Evolutionary conservation across 768 basidiomycete genomes (phyloP), one percentile per base, ranked within the genome.

Genomic region (Serpula lacrymans): DNA sequence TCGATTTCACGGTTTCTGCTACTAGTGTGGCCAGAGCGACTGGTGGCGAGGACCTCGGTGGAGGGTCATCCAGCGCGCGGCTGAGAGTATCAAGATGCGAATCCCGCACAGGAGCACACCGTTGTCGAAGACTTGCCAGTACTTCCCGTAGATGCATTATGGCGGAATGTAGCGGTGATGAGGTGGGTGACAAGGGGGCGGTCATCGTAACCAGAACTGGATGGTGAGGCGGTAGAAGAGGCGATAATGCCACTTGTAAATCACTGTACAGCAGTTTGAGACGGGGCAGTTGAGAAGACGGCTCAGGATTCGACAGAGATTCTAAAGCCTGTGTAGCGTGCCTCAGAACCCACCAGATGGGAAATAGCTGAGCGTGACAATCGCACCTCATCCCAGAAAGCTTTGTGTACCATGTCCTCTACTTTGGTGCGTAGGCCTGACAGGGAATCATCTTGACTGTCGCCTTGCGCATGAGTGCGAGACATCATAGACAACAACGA

Each of bases 371-470:
- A 48, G 38, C 29, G 42, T 4, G 28, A 33, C 39, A 50, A 28
- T 50, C 71, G 53, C 50, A 86, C 85, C 71, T 84, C 75, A 29
- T 80, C 77, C 85, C 85, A 88, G 55, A 88, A 88, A 4, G 81
- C 84, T 35, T 64, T 66, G 54, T 84, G 80, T 10, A 77, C 72
- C 6, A 69, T 45, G 41, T 65, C 64, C 30, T 61, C 63, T 5
- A 77, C 75, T 43, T 71, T 67, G 42, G 72, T 70, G 10, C 78
- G 75, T 28, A 75, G 59, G 10, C 65, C 63, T 8, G 59, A 54
- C 38, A 45, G 45, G 12, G 50, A 29, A 13, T 51, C 52, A 13
- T 45, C 51, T n/a, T 45, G 47, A 20, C 37, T 34, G 28, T 46
- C 37, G 13, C 37, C 43, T 5, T 41, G 21, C 2, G 46, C 36